Percentiles rank a stretch among this genome's conserved stretches.
Evolutionary conservation across 331 rosid species (phyloP).

Genomic region (Acacia pycnantha): DNA sequence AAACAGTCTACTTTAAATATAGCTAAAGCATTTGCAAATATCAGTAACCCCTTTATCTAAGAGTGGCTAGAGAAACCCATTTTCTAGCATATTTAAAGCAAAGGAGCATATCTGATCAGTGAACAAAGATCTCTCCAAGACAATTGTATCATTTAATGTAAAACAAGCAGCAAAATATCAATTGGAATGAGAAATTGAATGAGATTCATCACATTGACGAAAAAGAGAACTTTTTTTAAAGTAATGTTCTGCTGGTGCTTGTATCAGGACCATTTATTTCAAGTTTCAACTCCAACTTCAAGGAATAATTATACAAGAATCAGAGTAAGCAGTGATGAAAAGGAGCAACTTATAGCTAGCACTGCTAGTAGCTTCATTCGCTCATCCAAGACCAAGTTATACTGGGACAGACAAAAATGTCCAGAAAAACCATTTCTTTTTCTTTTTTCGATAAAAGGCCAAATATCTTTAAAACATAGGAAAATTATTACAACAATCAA

Average conservation of each 20-base stretch:
- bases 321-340: neutral
- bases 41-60: slow-evolving; percentile 54
- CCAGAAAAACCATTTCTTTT: too few species aligned
- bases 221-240: neutral
- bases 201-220: neutral
- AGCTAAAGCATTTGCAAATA: slow-evolving; percentile 45
- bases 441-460: too few species aligned
- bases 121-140: neutral
- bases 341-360: too few species aligned
- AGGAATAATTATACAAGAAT: neutral
- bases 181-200: neutral
- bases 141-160: neutral
- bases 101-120: slow-evolving; percentile 23
- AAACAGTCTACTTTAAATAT: slow-evolving; percentile 55
- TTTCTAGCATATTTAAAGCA: too few species aligned
- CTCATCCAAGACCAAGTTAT: too few species aligned
- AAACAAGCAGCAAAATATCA: slow-evolving; percentile 1
- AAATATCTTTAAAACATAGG: too few species aligned
- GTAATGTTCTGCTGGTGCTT: neutral
- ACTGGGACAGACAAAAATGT: too few species aligned
- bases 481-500: too few species aligned
- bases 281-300: too few species aligned
- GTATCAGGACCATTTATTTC: neutral
- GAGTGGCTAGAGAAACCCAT: slow-evolving; percentile 47
- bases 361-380: too few species aligned